Evolutionary conservation across 2,329 filamentous ascomycete species (phyloP).

Genomic region (Botrytis elliptica): DNA sequence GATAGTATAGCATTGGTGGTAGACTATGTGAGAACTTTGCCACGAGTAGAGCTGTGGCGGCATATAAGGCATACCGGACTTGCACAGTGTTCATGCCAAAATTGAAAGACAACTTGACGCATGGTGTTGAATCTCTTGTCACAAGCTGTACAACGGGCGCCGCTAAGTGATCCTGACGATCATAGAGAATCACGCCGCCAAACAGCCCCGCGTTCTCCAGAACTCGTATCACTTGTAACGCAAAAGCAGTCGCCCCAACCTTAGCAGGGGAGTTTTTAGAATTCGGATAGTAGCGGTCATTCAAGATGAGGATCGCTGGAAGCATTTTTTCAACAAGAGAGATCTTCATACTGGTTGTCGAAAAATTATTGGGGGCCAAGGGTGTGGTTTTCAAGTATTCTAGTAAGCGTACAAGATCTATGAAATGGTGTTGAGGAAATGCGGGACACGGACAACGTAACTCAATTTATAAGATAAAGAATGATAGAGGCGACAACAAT

Average conservation of each 20-base stretch:
- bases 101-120: slow-evolving; percentile 23
- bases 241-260: slow-evolving; percentile 25
- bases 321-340: slow-evolving; percentile 20
- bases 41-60: slow-evolving; percentile 19
- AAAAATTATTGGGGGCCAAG: slow-evolving; percentile 6
- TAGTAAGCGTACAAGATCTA: slow-evolving; percentile 7
- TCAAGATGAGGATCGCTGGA: slow-evolving; percentile 25
- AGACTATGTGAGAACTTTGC: background rate
- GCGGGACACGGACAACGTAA: slow-evolving; percentile 12
- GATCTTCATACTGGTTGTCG: slow-evolving; percentile 1
- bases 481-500: slow-evolving; percentile 2
- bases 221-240: slow-evolving; percentile 23
- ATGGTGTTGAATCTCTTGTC: slow-evolving; percentile 20
- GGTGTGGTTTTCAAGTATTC: slow-evolving; percentile 16
- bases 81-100: slow-evolving; percentile 21
- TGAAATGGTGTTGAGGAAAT: background rate
- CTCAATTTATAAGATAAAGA: slow-evolving; percentile 13
- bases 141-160: slow-evolving; percentile 17
- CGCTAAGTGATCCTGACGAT: slow-evolving; percentile 22
- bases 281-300: slow-evolving; percentile 23
- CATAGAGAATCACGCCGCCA: slow-evolving; percentile 24
- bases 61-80: slow-evolving; percentile 23
- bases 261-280: slow-evolving; percentile 22
- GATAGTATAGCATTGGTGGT: slow-evolving; percentile 25
- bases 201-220: slow-evolving; percentile 23